A percentile compares a stretch with the other conserved stretches of the same genome.
These are phyloP conservation scores for Blastomyces gilchristii DNA, from an alignment of 2,329 filamentous ascomycete species.

Conservation along the genomic window DNA sequence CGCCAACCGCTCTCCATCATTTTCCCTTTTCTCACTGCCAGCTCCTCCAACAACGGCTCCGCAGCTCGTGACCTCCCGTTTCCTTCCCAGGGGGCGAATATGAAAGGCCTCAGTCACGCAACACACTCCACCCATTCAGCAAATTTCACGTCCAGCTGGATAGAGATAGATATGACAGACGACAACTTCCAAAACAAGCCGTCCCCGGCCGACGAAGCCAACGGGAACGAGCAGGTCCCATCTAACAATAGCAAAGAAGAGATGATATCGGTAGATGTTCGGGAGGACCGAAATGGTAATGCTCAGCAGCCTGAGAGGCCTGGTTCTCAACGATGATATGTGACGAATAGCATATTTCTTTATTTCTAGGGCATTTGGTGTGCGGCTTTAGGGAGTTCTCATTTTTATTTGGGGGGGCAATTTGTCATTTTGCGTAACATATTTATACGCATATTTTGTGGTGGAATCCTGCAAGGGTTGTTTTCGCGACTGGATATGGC, in stretches of 20 bases:
- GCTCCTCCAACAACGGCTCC: background rate
- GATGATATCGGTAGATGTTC: background rate
- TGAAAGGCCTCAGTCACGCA: background rate
- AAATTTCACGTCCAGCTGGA: background rate
- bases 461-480: background rate
- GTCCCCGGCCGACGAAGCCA: background rate
- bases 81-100: background rate
- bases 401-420: background rate
- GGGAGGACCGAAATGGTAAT: background rate
- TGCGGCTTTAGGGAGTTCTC: background rate
- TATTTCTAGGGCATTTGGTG: background rate
- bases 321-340: background rate
- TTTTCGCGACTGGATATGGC: background rate
- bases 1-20: slow-evolving; percentile 21
- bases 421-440: background rate
- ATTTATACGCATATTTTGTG: background rate
- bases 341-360: background rate
- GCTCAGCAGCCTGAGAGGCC: background rate
- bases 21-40: slow-evolving; percentile 15
- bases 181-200: background rate
- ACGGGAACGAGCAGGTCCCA: background rate
- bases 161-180: background rate
- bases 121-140: background rate
- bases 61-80: background rate
- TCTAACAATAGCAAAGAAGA: background rate